Base-by-base conservation (phyloP, 768 basidiomycete species). In the Podaxis sp. region DNA sequence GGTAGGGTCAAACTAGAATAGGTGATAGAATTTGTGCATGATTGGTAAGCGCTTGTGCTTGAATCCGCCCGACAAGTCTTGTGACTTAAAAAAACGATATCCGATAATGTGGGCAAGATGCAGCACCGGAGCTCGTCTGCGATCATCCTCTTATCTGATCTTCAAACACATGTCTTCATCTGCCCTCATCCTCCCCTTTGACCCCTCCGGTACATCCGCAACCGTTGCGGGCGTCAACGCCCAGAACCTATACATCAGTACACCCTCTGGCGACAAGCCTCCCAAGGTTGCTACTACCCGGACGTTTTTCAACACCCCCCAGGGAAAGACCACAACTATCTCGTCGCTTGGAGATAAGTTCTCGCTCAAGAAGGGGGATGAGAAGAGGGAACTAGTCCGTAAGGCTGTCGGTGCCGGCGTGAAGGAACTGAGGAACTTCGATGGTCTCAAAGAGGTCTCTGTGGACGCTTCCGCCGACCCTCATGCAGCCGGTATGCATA, bases 331-430 rank as follows among this genome's bases (percentile, higher is more conserved):
- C 49, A 82, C 86, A 1, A 79, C 85, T 0, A 71, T 90, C 15
- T 79, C 85, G 8, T 85, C 86, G 37, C 76, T 89, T 7, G 87
- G 87, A 0, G 83, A 84, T 0, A 79, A 74, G 1, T 89, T 84
- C 68, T 70, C 74, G 3, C 64, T 67, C 40, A 85, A 85, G 67
- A 76, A 72, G 5, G 77, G 69, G 1, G 74, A 79, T 38, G 78
- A 76, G 43, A 83, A 77, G 69, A 77, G 87, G n/a, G 92, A 94
- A 71, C 65, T 85, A 3, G 79, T 93, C 36, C 80, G 92, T 67
- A 86, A 84, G 67, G 82, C 90, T 9, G 81, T 93, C 13, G 93
- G 88, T 9, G 84, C 79, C 55, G 90, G 86, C 5, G 85, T 93
- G 47, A 91, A 90, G 74, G 82, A 85, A 50, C 73, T 92, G 66